A percentile compares a stretch with the other conserved stretches of the same genome.
phyloP scores from a whole-genome alignment of 805 yeast genomes.

The Pichia kluyveri region DNA sequence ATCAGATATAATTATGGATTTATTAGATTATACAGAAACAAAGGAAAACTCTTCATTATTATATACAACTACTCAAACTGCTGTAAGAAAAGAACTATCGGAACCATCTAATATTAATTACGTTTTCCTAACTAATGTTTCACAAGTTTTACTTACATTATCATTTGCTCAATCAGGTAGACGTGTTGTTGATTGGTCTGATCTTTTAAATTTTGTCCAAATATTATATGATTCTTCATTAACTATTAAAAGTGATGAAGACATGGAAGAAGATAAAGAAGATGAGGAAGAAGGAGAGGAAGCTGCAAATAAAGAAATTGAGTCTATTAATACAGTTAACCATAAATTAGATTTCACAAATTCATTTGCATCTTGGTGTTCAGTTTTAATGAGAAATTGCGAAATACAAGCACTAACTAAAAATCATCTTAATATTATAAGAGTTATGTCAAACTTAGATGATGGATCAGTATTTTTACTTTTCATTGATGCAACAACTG shows the following conservation, averaged over 20 bases:
- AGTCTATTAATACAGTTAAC: not conserved
- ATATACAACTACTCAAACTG: slow-evolving; percentile 28
- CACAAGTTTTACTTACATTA: slow-evolving; percentile 38
- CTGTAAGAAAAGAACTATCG: slow-evolving; percentile 5
- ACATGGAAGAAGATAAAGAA: slow-evolving; percentile 8
- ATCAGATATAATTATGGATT: slow-evolving; percentile 48
- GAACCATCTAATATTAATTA: slow-evolving; percentile 8
- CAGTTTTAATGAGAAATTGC: slow-evolving; percentile 48
- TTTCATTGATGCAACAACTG: slow-evolving; percentile 38
- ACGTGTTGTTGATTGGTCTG: slow-evolving; percentile 47
- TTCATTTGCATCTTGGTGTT: slow-evolving; percentile 35
- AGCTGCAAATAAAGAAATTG: not conserved
- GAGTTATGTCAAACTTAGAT: slow-evolving; percentile 27
- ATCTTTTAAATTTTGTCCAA: slow-evolving; percentile 12
- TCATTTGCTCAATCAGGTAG: slow-evolving; percentile 65
- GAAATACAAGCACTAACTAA: slow-evolving; percentile 33
- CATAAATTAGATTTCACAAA: slow-evolving; percentile 14
- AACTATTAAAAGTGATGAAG: slow-evolving; percentile 1
- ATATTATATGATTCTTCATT: slow-evolving; percentile 7
- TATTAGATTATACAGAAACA: slow-evolving; percentile 42
- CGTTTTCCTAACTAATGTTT: slow-evolving; percentile 20
- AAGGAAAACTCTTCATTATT: slow-evolving; percentile 37
- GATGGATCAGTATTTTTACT: slow-evolving; percentile 32
- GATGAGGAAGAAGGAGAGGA: not conserved
- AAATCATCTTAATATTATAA: slow-evolving; percentile 36